Evolutionary conservation across 2,329 filamentous ascomycete genomes (phyloP).

Genomic region (Malbranchea cinnamomea): DNA sequence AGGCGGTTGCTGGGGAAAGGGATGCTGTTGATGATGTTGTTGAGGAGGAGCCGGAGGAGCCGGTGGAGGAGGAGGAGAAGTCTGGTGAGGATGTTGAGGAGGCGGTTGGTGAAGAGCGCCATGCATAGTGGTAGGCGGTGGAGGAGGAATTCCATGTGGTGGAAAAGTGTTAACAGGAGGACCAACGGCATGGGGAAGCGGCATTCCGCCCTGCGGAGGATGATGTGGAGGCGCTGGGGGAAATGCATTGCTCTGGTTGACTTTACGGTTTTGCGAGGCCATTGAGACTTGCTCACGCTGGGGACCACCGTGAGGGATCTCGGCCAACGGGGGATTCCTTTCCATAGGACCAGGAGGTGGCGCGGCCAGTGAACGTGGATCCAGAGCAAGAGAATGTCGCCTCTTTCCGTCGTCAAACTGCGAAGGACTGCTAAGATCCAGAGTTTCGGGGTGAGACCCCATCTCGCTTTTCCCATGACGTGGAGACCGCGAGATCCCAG

Average conservation of each 20-base stretch:
- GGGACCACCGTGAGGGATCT: too few species aligned
- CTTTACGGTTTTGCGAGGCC: too few species aligned
- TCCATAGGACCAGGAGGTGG: too few species aligned
- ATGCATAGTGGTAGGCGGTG: too few species aligned
- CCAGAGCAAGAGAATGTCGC: slow-evolving; percentile 1
- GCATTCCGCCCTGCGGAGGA: too few species aligned
- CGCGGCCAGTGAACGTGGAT: slow-evolving; percentile 1
- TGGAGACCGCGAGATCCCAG: slow-evolving; percentile 6
- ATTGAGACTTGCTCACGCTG: too few species aligned
- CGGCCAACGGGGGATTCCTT: too few species aligned
- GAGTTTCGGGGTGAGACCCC: slow-evolving; percentile 9
- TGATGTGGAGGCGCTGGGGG: background rate
- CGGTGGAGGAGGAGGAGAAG: background rate
- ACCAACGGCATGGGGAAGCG: too few species aligned
- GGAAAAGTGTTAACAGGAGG: too few species aligned
- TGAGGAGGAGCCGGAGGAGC: too few species aligned
- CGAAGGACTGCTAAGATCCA: background rate
- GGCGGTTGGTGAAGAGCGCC: slow-evolving; percentile 2
- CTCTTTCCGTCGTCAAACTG: slow-evolving; percentile 6
- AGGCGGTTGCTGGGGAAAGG: background rate
- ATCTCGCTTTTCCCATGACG: slow-evolving; percentile 3
- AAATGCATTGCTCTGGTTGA: too few species aligned
- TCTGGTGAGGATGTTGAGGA: slow-evolving; percentile 1
- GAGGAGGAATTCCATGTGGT: too few species aligned
- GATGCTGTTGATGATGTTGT: background rate